Base-by-base conservation (phyloP, 805 yeast genomes). In the Teunomyces kruisii region DNA sequence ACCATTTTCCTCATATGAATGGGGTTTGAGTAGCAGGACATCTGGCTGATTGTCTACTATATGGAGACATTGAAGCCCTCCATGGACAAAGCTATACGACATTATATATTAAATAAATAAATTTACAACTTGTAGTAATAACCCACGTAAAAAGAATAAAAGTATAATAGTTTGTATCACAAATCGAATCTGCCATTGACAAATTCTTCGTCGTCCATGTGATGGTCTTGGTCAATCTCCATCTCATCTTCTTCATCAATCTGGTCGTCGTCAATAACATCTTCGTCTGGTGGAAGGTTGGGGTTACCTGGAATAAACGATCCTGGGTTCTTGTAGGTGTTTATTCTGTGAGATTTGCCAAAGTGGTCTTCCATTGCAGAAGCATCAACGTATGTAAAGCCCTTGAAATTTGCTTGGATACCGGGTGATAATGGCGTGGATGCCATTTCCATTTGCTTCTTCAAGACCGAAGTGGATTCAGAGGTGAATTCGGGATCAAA, bases 401-500 rank as follows among this genome's bases (percentile, higher is more conserved):
- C 99, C 57, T 88, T 89, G 70, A 94, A 94, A 62, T 91, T 91
- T 42, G 94, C 97, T 70, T 94, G 99, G 58, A 92, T 83, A 0
- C 95, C 96, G 3, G 97, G 97, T 8, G 95, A 84, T 51, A 94
- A 71, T 27, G 98, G 98, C 3, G 97, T 87, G 19, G 81, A 72
- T 9, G 80, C 83, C 69, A 79, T 62, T 51, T 74, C 84, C 74
- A 75, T 73, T 54, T 82, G 87, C 56, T 81, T 82, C 57, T 70
- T 84, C 63, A 90, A 79, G 32, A 83, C 83, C 7, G 96, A 84
- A 0, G 97, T 89, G 13, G 95, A 84, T 35, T 96, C 88, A 56
- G 84, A 85, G 15, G 99, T 94, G 68, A 94, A 94, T 67, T 94
- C 98, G 4, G 99, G 98, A 63, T 94, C 99, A 67, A 94, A 94